phyloP scores from a whole-genome alignment of 1,284 basidiomycete genomes.

The Microbotryum scabiosae region DNA sequence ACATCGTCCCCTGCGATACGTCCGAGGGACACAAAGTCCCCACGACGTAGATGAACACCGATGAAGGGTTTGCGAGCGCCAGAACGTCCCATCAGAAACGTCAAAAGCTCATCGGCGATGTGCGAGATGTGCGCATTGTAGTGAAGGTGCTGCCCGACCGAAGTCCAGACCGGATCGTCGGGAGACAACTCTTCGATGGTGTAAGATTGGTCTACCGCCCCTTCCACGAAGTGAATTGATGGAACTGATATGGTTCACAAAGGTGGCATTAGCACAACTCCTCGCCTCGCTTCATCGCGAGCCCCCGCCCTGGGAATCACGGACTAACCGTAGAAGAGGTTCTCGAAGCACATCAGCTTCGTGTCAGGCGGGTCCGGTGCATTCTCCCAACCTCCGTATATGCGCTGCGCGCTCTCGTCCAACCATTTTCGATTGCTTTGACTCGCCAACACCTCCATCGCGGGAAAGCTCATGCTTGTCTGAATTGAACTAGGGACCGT shows the following conservation, averaged over 20 bases:
- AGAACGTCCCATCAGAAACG: slow-evolving; percentile 19
- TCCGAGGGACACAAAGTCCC: slow-evolving; percentile 18
- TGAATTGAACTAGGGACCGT: slow-evolving; percentile 20
- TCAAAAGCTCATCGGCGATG: slow-evolving; percentile 24
- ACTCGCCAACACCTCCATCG: slow-evolving; percentile 21
- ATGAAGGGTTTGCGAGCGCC: slow-evolving; percentile 12
- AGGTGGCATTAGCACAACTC: background rate
- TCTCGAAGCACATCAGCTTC: slow-evolving; percentile 28
- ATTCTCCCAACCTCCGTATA: slow-evolving; percentile 8
- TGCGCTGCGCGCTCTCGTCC: slow-evolving; percentile 6
- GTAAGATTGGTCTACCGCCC: slow-evolving; percentile 19
- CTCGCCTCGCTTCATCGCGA: background rate
- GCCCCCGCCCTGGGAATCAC: background rate
- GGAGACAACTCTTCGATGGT: slow-evolving; percentile 25
- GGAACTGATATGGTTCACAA: slow-evolving; percentile 8
- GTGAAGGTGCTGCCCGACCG: slow-evolving; percentile 16
- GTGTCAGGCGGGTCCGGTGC: slow-evolving; percentile 22
- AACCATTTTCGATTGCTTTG: slow-evolving; percentile 21
- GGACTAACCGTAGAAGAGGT: slow-evolving; percentile 17
- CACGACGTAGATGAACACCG: slow-evolving; percentile 23
- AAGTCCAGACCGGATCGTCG: slow-evolving; percentile 24
- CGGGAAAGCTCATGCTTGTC: slow-evolving; percentile 29
- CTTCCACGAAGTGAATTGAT: slow-evolving; percentile 17
- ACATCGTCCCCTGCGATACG: slow-evolving; percentile 11
- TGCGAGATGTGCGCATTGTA: slow-evolving; percentile 26